Base-by-base conservation (phyloP, 202 grass and related monocot genomes). In the Miscanthus sacchariflorus region DNA sequence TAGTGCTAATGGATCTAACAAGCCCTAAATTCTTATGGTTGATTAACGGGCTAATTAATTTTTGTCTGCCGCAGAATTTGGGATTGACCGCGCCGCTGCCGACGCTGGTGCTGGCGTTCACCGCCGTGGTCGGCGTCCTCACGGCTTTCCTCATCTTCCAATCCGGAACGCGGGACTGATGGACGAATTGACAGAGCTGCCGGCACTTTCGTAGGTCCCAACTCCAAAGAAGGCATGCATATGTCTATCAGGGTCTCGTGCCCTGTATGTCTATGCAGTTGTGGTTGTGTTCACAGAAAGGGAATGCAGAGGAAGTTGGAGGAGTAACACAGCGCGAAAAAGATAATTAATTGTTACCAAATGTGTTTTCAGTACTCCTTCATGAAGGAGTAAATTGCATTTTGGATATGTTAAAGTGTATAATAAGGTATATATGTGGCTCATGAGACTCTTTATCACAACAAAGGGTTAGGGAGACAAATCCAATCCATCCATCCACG, bases 131-230 rank as follows among this genome's bases (percentile, higher is more conserved):
- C 48, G 90, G 95, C 49, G 81, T 79, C n/a, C 77, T 84, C 76
- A 83, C 86, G 23, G 95, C 92, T 3, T 94, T 97, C 43, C 44
- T 94, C 83, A 93, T 97, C 81, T 97, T 97, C 88, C 95, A 97
- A 67, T 97, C 95, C 6, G 88, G 70, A 12, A 79, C 95, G 67
- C 70, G 19, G 19, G 92, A 94, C 54, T 94, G 88, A 96, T 52
- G 21, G 50, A 2, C 49, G 49, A 52, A 49, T 15, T 49, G 4
- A 5, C 48, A 49, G 48, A 50, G 49, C 49, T 52, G 49, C 14
- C 49, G 49, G 4, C 49, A 52, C 14, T 1, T 52, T 52, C 49
- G 4, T 52, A 49, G 46, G 12, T 49, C 46, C 46, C 46, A 49
- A 49, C 12, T 14, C 13, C 1, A 3, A 14, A 14, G 13, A 14